Percentiles rank a stretch among this genome's conserved stretches.
Conservation (phyloP, 148 eudicot species). For the Rhododendron mucronatum region DNA sequence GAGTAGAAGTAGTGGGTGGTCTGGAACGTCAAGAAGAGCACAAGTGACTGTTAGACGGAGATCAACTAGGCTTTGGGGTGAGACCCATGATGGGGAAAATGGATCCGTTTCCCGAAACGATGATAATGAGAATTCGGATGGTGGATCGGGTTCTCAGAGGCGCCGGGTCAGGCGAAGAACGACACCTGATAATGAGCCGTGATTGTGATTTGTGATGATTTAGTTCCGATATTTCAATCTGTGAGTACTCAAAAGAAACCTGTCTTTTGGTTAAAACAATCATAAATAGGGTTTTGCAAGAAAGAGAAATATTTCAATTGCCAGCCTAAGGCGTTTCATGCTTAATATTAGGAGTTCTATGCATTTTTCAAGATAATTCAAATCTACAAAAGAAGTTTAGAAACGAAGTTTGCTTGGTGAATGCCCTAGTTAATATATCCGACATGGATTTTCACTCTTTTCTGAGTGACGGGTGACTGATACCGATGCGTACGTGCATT, state of each 20-base stretch:
- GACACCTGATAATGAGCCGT: slow-evolving; percentile 38
- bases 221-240: not conserved
- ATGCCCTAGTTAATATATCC: not conserved
- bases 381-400: not conserved
- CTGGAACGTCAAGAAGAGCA: slow-evolving; percentile 55
- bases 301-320: not conserved
- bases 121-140: slow-evolving; percentile 51
- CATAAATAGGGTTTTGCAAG: not conserved
- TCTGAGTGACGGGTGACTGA: not conserved
- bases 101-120: slow-evolving; percentile 39
- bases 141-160: slow-evolving; percentile 34
- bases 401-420: not conserved
- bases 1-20: slow-evolving; percentile 62
- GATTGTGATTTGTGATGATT: not conserved
- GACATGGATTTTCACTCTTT: not conserved
- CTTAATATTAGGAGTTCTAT: not conserved
- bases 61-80: slow-evolving; percentile 71
- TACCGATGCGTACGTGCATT: not conserved
- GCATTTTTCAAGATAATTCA: not conserved
- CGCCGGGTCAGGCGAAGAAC: slow-evolving; percentile 31
- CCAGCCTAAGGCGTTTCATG: not conserved
- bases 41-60: slow-evolving; percentile 57
- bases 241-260: slow-evolving; percentile 1
- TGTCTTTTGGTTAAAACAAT: not conserved
- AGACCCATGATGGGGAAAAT: slow-evolving; percentile 52